Conservation (phyloP, 2,329 filamentous ascomycete genomes). For the Fusarium fujikuroi region DNA sequence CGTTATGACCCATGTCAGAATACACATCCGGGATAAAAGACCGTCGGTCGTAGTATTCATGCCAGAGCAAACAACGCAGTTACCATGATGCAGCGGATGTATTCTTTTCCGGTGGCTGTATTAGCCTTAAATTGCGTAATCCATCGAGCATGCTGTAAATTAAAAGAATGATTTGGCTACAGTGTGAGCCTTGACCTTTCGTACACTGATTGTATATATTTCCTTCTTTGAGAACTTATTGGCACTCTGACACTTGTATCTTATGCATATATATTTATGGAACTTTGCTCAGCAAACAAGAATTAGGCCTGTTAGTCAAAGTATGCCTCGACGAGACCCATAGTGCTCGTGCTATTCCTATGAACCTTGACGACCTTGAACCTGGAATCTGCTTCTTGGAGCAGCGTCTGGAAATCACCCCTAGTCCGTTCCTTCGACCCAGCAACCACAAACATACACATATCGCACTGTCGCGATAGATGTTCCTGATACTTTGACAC, state of each 20-base stretch:
- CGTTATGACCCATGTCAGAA: too few relatives aligned
- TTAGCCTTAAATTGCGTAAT: too few relatives aligned
- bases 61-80: too few relatives aligned
- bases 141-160: too few relatives aligned
- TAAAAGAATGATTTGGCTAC: accelerated
- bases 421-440: neutral
- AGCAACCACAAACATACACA: neutral
- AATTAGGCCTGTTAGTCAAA: accelerated
- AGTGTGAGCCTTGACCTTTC: accelerated
- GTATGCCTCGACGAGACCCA: neutral
- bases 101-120: too few relatives aligned
- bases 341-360: neutral
- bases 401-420: neutral
- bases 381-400: neutral
- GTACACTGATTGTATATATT: accelerated
- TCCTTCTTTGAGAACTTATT: neutral
- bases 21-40: too few relatives aligned
- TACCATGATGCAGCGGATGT: too few relatives aligned
- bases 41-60: too few relatives aligned
- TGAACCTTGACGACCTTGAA: neutral
- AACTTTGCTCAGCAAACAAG: accelerated
- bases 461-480: neutral
- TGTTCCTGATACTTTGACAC: neutral
- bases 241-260: accelerated
- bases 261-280: too few relatives aligned